Percentiles rank a stretch among this genome's conserved stretches.
Evolutionary conservation across 1,139 yeast species (phyloP).

Genomic region (Pneumocystis canis): DNA sequence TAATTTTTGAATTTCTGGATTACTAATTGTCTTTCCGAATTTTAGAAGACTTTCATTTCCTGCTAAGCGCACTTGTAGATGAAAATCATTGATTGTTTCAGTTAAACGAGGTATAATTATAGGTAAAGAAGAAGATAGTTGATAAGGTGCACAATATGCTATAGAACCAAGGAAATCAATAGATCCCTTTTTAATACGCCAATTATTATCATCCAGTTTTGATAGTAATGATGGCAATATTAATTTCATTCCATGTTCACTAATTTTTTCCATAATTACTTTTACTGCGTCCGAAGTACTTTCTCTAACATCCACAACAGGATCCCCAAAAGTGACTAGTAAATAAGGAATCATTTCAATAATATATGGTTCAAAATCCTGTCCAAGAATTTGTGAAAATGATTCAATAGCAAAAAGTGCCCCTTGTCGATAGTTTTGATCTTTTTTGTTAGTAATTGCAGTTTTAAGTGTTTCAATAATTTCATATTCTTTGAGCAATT

Average conservation of each 20-base stretch:
- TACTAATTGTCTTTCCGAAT: constrained; percentile 92
- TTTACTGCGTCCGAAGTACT: constrained; percentile 83
- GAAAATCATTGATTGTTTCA: constrained; percentile 85
- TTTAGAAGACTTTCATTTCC: constrained; percentile 79
- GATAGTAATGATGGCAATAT: constrained; percentile 81
- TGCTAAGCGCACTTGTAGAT: constrained; percentile 89
- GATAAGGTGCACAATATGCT: constrained; percentile 95
- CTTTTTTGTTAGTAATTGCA: constrained; percentile 79
- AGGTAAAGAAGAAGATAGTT: constrained; percentile 75
- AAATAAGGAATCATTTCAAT: constrained; percentile 74
- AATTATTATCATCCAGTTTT: constrained; percentile 73
- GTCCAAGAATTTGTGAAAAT: constrained; percentile 58
- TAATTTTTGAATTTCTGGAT: constrained; percentile 84
- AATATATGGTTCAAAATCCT: constrained; percentile 83
- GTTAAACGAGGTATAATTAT: constrained; percentile 91
- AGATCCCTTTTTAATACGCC: constrained; percentile 96
- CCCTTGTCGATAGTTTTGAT: constrained; percentile 64
- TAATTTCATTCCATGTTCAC: constrained; percentile 81
- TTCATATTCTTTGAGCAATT: constrained; percentile 58
- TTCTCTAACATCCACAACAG: constrained; percentile 67
- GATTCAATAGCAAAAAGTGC: constrained; percentile 81
- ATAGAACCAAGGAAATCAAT: constrained; percentile 91
- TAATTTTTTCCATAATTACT: constrained; percentile 77
- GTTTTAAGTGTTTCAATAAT: constrained; percentile 62
- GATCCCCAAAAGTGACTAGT: constrained; percentile 71